Evolutionary conservation across 2,329 filamentous ascomycete species (phyloP).

Genomic region (Aspergillus felis): DNA sequence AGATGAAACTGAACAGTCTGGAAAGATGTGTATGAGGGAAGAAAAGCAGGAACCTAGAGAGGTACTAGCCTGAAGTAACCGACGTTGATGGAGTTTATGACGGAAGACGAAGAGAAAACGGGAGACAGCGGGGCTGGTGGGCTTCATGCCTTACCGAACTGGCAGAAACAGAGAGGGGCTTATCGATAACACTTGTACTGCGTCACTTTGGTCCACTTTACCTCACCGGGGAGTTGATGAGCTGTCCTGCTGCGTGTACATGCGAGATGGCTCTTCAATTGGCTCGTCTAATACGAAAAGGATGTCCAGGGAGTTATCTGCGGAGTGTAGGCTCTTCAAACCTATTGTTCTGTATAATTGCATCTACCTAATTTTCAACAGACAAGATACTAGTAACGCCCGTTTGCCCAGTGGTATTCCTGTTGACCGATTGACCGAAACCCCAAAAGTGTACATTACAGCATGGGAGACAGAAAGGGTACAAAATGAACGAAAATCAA

Average conservation of each 20-base stretch:
- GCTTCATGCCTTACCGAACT: background rate
- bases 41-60: background rate
- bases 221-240: background rate
- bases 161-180: constrained; percentile 13
- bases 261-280: background rate
- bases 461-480: background rate
- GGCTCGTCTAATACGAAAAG: background rate
- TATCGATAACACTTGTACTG: constrained; percentile 15
- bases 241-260: background rate
- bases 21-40: background rate
- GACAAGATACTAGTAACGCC: background rate
- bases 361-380: background rate
- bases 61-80: background rate
- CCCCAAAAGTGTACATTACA: background rate
- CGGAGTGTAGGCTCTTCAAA: background rate
- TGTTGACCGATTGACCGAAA: constrained; percentile 4
- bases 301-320: background rate
- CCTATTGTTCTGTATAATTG: background rate
- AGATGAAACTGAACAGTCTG: constrained; percentile 7
- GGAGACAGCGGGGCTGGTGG: constrained; percentile 9
- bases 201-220: background rate
- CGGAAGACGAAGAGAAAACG: constrained; percentile 14
- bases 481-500: background rate
- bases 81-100: background rate
- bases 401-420: background rate